Base-by-base conservation (phyloP, 768 basidiomycete species). In the Lepiota brunneoincarnata region DNA sequence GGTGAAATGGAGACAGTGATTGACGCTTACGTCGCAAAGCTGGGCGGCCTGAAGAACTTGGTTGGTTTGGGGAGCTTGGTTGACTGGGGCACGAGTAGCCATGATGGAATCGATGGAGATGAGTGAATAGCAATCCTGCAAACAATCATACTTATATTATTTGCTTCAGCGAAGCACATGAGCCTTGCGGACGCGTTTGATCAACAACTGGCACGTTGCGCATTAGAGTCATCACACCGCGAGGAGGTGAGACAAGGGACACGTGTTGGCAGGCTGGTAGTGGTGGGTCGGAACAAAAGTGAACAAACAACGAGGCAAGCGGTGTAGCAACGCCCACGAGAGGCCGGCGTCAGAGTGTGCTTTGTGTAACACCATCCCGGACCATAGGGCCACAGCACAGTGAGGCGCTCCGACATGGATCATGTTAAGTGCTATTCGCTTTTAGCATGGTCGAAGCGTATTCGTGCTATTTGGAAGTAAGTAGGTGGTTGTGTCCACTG, bases 21-120 rank as follows among this genome's bases (percentile, higher is more conserved):
- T 12, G 37, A 23, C 23, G 56, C 71, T 46, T 63, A 79, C 77
- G 51, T 75, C 73, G 62, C 77, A 79, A 34, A 74, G 60, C 42
- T 71, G 70, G 51, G 64, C 12, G n/a, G 63, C 42, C 57, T 63
- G 64, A 35, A 61, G 45, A 18, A 66, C 23, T 51, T 63, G 64
- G 37, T 52, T 48, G 39, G 53, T 57, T 56, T 62, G 62, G 31
- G 31, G 31, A 36, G 74, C 59, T 40, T 71, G 71, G 52, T 64
- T 15, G 3, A 53, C 57, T 55, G 62, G 62, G 35, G 58, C 58
- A 38, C 66, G 55, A 21, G 71, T 66, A 69, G 72, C 69, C 45
- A 63, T 62, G 41, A 49, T 43, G 39, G 40, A 28, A 57, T 39
- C 15, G 39, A 55, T 40, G 42, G 55, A 53, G 52, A n/a, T 38